A percentile compares a stretch with the other conserved stretches of the same genome.
Evolutionary conservation across 2,329 filamentous ascomycete species (phyloP).

Genomic region (Epichloe gansuensis): DNA sequence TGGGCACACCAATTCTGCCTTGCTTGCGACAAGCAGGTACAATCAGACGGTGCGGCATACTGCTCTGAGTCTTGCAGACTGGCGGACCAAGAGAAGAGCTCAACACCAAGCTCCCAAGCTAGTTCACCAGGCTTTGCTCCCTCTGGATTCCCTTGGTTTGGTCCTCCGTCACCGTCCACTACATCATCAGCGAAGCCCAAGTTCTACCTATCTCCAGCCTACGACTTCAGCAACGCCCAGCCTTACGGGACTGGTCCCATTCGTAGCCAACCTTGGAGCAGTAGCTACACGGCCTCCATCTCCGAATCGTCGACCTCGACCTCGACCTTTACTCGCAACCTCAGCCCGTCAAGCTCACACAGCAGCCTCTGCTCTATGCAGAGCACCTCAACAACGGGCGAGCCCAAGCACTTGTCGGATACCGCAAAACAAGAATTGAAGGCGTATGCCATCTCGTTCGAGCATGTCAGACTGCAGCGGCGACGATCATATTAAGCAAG

Average conservation of each 20-base stretch:
- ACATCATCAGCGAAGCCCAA: constrained; percentile 20
- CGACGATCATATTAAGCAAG: constrained; percentile 38
- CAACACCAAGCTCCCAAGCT: constrained; percentile 41
- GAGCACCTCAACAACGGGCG: constrained; percentile 44
- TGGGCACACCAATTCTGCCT: constrained; percentile 93
- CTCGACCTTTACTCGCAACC: constrained; percentile 22
- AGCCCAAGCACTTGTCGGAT: constrained; percentile 51
- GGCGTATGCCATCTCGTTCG: constrained; percentile 79
- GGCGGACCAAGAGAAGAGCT: constrained; percentile 69
- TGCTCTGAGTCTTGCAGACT: constrained; percentile 87
- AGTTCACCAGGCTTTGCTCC: constrained; percentile 42
- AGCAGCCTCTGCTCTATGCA: constrained; percentile 72
- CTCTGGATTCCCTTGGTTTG: constrained; percentile 36
- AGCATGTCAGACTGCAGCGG: constrained; percentile 56
- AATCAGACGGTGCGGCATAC: constrained; percentile 70
- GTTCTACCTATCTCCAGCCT: constrained; percentile 61
- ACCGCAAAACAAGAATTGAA: constrained; percentile 68
- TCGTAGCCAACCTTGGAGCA: constrained; percentile 17
- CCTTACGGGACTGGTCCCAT: constrained; percentile 40
- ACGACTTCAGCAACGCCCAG: constrained; percentile 58
- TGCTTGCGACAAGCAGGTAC: constrained; percentile 66
- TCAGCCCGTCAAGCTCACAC: constrained; percentile 66
- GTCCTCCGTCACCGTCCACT: constrained; percentile 3
- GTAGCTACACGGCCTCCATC: constrained; percentile 16
- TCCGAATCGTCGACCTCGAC: constrained; percentile 6